These are phyloP conservation scores for Neonectria punicea DNA, from an alignment of 2,329 filamentous ascomycete species.

Conservation along the genomic window DNA sequence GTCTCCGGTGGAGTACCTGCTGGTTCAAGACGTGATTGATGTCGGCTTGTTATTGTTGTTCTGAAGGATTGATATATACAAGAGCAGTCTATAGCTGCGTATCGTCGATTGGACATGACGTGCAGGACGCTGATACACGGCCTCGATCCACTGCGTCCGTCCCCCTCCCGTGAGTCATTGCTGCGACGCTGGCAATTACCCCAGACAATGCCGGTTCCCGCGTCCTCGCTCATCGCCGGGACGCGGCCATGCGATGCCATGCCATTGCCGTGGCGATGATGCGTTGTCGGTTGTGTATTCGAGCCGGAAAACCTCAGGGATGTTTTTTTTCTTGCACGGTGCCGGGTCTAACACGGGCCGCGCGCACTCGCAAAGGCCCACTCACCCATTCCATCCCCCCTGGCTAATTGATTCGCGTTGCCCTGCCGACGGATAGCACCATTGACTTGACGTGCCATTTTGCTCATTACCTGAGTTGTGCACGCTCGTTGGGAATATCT, in stretches of 20 bases:
- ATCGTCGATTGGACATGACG: conserved; percentile 10
- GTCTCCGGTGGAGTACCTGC: conserved; percentile 23
- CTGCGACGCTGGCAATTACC: conserved; percentile 18
- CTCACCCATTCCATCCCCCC: conserved; percentile 1
- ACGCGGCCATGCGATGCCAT: conserved; percentile 27
- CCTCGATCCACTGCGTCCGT: conserved; percentile 4
- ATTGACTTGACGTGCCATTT: conserved; percentile 35
- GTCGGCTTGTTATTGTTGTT: background rate
- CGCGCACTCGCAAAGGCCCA: background rate
- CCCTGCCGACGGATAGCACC: conserved; percentile 35
- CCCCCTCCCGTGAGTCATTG: conserved; percentile 16
- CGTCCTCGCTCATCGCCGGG: background rate
- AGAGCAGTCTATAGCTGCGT: conserved; percentile 4
- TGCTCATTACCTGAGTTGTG: conserved; percentile 3
- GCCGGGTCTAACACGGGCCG: background rate
- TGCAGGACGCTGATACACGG: background rate
- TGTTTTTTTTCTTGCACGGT: conserved; percentile 2
- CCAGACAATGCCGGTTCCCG: conserved; percentile 18
- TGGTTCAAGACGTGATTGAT: conserved; percentile 1
- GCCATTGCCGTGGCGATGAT: conserved; percentile 41
- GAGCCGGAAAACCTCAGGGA: conserved; percentile 3
- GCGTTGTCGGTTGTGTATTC: conserved; percentile 26
- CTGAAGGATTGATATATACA: conserved; percentile 2
- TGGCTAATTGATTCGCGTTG: conserved; percentile 33
- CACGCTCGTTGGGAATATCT: conserved; percentile 10